Percentiles rank a stretch among this genome's conserved stretches.
Evolutionary conservation across 805 yeast species (phyloP).

Genomic region (Jamesozyma spencerorum): DNA sequence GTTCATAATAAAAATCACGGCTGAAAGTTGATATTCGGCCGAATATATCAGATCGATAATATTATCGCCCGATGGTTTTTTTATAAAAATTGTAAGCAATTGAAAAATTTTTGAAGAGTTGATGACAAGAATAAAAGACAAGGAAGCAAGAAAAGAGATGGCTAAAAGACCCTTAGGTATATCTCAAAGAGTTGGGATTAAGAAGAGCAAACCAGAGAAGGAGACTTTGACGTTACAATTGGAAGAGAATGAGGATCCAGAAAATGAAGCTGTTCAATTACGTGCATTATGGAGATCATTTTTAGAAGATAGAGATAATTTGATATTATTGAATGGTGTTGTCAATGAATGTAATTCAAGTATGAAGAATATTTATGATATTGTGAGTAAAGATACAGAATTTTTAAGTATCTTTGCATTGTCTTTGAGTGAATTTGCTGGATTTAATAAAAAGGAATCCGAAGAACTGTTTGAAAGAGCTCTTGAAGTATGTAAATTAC

Average conservation of each 20-base stretch:
- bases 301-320: constrained; percentile 46
- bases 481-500: constrained; percentile 44
- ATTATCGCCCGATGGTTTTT: too few species aligned
- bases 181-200: constrained; percentile 44
- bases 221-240: constrained; percentile 49
- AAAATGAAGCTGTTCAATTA: constrained; percentile 72
- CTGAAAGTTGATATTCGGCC: too few species aligned
- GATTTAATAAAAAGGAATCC: constrained; percentile 38
- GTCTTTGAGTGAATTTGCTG: constrained; percentile 56
- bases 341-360: constrained; percentile 88
- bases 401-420: constrained; percentile 70
- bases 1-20: too few species aligned
- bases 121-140: too few species aligned
- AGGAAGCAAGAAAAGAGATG: constrained; percentile 27
- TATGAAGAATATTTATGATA: constrained; percentile 24
- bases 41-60: too few species aligned
- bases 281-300: constrained; percentile 64
- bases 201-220: constrained; percentile 22
- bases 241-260: constrained; percentile 58
- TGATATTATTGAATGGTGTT: constrained; percentile 65
- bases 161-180: constrained; percentile 55
- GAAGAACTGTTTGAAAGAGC: constrained; percentile 60
- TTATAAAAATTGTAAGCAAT: too few species aligned
- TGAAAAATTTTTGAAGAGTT: too few species aligned
- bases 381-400: constrained; percentile 31